Conservation (phyloP, 2,329 filamentous ascomycete genomes). For the Diaporthe caulivora region DNA sequence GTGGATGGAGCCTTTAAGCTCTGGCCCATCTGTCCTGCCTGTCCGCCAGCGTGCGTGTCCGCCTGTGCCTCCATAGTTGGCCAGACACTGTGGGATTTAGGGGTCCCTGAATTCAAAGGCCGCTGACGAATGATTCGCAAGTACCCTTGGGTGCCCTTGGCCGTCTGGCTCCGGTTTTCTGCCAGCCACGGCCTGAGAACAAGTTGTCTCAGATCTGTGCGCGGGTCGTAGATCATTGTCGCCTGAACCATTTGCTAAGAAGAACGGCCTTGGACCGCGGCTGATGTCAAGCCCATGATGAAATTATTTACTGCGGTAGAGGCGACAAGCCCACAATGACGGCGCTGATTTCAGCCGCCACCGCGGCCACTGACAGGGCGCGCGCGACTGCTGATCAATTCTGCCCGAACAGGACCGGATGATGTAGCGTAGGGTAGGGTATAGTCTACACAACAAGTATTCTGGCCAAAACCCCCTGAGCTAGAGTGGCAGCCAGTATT, state of each 20-base stretch:
- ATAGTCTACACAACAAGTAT: no score
- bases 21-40: background rate
- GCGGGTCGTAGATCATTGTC: slow-evolving; percentile 11
- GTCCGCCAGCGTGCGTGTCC: background rate
- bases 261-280: slow-evolving; percentile 4
- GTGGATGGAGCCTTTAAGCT: background rate
- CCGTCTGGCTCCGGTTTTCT: slow-evolving; percentile 8
- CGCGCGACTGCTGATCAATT: slow-evolving; percentile 10
- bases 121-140: slow-evolving; percentile 18
- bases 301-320: background rate
- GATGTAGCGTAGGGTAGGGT: background rate
- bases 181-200: slow-evolving; percentile 14
- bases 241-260: background rate
- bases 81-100: slow-evolving; percentile 5
- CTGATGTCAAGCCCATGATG: background rate
- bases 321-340: slow-evolving; percentile 21
- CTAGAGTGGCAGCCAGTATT: slow-evolving; percentile 9
- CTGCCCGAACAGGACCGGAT: slow-evolving; percentile 13
- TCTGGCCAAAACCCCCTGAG: background rate
- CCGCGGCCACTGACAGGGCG: slow-evolving; percentile 26
- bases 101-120: background rate
- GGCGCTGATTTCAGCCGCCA: slow-evolving; percentile 35
- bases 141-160: background rate
- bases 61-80: background rate
- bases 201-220: slow-evolving; percentile 25